phyloP scores from a whole-genome alignment of 306 rosid genomes.

The Quercus aquifolioides region DNA sequence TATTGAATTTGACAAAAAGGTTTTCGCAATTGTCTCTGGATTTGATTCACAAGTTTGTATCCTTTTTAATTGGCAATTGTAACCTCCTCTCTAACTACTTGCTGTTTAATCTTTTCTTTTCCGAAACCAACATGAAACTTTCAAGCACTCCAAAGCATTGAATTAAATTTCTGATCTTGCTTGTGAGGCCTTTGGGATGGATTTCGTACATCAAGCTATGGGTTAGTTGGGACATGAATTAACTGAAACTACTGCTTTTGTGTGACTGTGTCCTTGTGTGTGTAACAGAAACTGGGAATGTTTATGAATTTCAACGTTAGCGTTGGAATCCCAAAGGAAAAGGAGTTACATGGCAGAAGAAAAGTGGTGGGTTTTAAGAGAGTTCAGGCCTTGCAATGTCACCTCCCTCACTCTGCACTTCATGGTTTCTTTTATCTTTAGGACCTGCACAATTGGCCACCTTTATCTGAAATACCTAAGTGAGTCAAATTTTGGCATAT shows the following conservation, averaged over 20 bases:
- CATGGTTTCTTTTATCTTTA: too few species aligned
- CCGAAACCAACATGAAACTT: background rate
- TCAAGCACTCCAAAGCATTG: background rate
- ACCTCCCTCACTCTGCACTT: too few species aligned
- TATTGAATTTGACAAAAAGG: background rate
- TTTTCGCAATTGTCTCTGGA: background rate
- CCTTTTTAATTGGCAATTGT: background rate
- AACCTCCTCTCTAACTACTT: background rate
- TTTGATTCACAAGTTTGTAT: background rate
- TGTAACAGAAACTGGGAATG: too few species aligned
- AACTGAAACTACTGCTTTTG: background rate
- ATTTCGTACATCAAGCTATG: background rate
- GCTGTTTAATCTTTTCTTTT: background rate
- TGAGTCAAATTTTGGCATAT: too few species aligned
- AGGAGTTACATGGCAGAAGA: too few species aligned
- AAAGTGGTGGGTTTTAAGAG: too few species aligned
- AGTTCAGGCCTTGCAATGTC: too few species aligned
- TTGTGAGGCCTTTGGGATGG: background rate
- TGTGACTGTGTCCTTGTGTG: background rate
- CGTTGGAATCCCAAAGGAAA: too few species aligned
- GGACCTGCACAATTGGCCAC: too few species aligned
- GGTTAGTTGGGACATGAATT: background rate
- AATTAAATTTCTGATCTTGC: background rate
- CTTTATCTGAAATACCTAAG: too few species aligned
- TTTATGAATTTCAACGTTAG: too few species aligned